A percentile compares a stretch with the other conserved stretches of the same genome.
Conservation (phyloP, 768 basidiomycete species). For the Lentinus tigrinus region DNA sequence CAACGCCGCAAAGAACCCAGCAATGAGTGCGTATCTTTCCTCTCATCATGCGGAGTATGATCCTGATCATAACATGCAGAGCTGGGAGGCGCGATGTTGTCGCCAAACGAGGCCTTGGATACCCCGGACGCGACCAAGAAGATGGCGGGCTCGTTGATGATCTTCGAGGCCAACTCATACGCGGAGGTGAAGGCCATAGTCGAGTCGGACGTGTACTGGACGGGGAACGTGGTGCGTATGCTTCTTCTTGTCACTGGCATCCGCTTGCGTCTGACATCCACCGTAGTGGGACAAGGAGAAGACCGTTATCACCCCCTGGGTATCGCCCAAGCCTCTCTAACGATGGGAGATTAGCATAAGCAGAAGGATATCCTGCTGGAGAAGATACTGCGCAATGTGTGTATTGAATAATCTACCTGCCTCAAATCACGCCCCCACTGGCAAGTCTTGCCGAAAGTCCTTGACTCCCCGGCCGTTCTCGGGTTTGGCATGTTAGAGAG, state of each 20-base stretch:
- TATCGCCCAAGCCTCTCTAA: slow-evolving; percentile 7
- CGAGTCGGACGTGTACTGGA: slow-evolving; percentile 44
- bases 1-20: slow-evolving; percentile 39
- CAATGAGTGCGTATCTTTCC: slow-evolving; percentile 44
- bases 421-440: no score
- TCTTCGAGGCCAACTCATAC: slow-evolving; percentile 53
- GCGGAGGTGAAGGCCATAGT: slow-evolving; percentile 42
- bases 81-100: slow-evolving; percentile 22
- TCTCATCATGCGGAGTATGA: background rate
- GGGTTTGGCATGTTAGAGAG: no score
- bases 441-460: no score
- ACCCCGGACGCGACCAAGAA: slow-evolving; percentile 42
- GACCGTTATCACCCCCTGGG: slow-evolving; percentile 15
- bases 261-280: background rate
- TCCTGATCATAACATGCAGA: background rate
- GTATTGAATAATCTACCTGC: no score
- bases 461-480: no score
- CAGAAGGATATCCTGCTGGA: no score
- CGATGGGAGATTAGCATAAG: background rate
- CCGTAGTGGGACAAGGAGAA: slow-evolving; percentile 20
- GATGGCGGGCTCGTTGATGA: slow-evolving; percentile 56
- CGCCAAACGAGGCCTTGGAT: slow-evolving; percentile 19
- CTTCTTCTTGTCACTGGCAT: background rate
- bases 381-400: no score
- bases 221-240: slow-evolving; percentile 40